Percentiles rank a stretch among this genome's conserved stretches.
These are phyloP conservation scores for Aspergillus ellipticus DNA, from an alignment of 495 filamentous ascomycete genomes.

Conservation along the genomic window DNA sequence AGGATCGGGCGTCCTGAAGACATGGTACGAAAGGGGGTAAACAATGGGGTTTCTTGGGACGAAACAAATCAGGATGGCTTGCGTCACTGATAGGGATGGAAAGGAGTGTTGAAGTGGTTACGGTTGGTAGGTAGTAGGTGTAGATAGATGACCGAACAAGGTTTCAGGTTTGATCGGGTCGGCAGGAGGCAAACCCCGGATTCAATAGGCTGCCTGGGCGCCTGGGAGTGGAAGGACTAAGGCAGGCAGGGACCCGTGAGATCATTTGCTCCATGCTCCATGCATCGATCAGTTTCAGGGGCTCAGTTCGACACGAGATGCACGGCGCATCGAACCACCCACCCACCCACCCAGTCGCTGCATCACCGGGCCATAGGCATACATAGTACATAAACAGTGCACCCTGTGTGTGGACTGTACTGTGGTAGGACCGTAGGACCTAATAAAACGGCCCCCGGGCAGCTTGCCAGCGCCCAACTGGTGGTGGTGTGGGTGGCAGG, in stretches of 20 bases:
- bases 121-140: not conserved
- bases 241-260: not conserved
- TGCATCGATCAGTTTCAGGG: not conserved
- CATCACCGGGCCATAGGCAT: not conserved
- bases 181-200: constrained; percentile 19
- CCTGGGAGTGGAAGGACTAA: constrained; percentile 1
- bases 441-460: not conserved
- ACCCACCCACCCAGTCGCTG: not conserved
- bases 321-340: not conserved
- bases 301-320: not conserved
- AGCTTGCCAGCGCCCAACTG: not conserved
- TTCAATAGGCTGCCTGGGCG: constrained; percentile 4
- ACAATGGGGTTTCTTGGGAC: not conserved
- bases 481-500: constrained; percentile 13
- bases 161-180: constrained; percentile 14
- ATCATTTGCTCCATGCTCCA: not conserved
- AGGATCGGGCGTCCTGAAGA: constrained; percentile 48
- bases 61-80: not conserved
- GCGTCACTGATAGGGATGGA: not conserved
- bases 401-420: no score
- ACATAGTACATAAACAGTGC: not conserved
- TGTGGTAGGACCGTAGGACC: not conserved
- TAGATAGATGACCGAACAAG: not conserved
- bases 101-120: not conserved
- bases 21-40: constrained; percentile 3